phyloP scores from a whole-genome alignment of 1,284 basidiomycete genomes.

The Boletus semigastroideus region DNA sequence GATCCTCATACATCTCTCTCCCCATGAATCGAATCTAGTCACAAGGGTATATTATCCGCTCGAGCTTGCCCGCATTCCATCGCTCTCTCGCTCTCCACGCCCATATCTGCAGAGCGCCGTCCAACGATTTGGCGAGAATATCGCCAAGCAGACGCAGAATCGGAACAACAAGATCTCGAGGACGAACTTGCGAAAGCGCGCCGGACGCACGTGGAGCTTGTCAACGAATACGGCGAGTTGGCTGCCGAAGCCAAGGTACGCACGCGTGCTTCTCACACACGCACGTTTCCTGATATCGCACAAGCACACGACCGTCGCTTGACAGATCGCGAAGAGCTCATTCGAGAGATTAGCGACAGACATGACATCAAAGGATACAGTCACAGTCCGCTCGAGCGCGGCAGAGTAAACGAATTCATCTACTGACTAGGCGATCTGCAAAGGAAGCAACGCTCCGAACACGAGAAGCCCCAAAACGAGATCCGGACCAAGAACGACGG shows the following conservation, averaged over 20 bases:
- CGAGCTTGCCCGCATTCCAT: no score
- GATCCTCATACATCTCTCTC: no score
- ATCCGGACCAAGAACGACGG: conserved; percentile 54
- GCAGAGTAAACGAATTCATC: conserved; percentile 71
- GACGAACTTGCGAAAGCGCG: conserved; percentile 59
- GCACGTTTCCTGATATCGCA: not conserved
- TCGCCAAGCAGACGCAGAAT: conserved; percentile 53
- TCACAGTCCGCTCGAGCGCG: conserved; percentile 60
- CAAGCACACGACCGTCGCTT: conserved; percentile 80
- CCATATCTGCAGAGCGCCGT: no score
- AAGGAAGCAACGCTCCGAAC: conserved; percentile 52
- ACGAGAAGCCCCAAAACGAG: conserved; percentile 64
- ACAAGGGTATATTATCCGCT: no score
- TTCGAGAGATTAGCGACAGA: conserved; percentile 68
- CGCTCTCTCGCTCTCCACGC: no score
- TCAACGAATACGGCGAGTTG: conserved; percentile 61
- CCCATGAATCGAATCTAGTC: no score
- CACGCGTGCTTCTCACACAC: not conserved
- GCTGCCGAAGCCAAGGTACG: conserved; percentile 63
- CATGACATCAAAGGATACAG: conserved; percentile 77
- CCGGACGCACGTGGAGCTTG: conserved; percentile 53
- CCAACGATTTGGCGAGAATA: conserved; percentile 75
- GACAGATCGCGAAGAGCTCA: conserved; percentile 68
- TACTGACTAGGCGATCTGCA: conserved; percentile 58
- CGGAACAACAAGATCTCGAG: conserved; percentile 59